Percentiles rank a stretch among this genome's conserved stretches.
phyloP scores from a whole-genome alignment of 768 basidiomycete species.

The Boletus rubroflammeus region DNA sequence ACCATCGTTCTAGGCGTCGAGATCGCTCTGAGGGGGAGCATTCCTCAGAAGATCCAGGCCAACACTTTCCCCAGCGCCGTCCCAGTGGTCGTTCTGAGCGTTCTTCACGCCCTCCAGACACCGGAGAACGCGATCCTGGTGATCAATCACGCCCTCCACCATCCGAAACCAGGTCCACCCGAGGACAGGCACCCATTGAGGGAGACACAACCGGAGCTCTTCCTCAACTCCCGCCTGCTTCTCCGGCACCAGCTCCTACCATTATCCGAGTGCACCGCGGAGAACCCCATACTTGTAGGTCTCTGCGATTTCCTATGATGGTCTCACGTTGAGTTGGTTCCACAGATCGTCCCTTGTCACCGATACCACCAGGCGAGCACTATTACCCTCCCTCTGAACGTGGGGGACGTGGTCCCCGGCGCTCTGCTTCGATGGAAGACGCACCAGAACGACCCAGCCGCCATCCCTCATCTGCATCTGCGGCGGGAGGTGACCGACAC shows the following conservation, averaged over 20 bases:
- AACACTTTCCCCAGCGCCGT: not conserved
- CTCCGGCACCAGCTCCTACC: constrained; percentile 25
- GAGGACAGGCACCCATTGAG: constrained; percentile 12
- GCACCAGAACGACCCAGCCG: not conserved
- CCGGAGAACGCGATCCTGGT: constrained; percentile 13
- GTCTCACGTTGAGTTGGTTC: constrained; percentile 4
- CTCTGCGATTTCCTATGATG: not conserved
- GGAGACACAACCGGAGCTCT: not conserved
- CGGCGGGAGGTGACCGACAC: not conserved
- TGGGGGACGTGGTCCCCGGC: not conserved
- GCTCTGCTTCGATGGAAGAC: not conserved
- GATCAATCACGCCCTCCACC: constrained; percentile 11
- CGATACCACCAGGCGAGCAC: constrained; percentile 10
- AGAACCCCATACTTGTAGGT: constrained; percentile 18
- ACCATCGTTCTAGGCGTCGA: not conserved
- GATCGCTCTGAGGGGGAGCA: not conserved
- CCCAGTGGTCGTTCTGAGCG: constrained; percentile 15
- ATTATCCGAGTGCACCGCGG: constrained; percentile 27
- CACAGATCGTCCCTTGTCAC: constrained; percentile 17
- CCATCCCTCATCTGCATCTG: constrained; percentile 12
- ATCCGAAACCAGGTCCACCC: constrained; percentile 6
- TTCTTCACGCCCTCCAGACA: constrained; percentile 4
- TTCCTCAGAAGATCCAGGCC: constrained; percentile 11
- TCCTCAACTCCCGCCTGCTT: constrained; percentile 11
- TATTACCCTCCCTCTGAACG: constrained; percentile 17